phyloP scores from a whole-genome alignment of 306 rosid genomes.

The Mimosa pudica region DNA sequence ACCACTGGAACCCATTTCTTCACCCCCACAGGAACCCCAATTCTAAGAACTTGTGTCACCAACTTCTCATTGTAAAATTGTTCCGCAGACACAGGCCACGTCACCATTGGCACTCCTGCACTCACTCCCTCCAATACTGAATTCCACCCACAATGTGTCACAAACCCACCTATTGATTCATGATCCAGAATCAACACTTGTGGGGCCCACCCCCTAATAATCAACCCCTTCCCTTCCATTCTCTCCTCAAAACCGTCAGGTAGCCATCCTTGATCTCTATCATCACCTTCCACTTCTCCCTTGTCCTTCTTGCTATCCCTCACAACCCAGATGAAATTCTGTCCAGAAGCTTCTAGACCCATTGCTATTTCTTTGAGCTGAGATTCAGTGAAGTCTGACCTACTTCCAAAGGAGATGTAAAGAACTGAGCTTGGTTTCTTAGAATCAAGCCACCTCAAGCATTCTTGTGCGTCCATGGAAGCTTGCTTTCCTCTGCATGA shows the following conservation, averaged over 20 bases:
- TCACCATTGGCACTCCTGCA: constrained; percentile 46
- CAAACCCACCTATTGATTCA: constrained; percentile 45
- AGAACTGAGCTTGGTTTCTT: constrained; percentile 46
- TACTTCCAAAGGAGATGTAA: constrained; percentile 51
- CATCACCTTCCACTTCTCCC: background rate
- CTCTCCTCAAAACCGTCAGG: constrained; percentile 51
- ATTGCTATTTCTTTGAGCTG: constrained; percentile 53
- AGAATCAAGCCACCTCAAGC: constrained; percentile 50
- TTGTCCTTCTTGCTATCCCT: constrained; percentile 14
- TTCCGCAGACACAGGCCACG: constrained; percentile 47
- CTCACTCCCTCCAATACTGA: constrained; percentile 42
- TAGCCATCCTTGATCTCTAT: constrained; percentile 37
- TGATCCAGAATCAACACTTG: constrained; percentile 50
- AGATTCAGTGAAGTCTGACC: constrained; percentile 27
- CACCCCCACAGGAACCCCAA: constrained; percentile 47
- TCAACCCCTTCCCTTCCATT: constrained; percentile 40
- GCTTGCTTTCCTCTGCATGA: constrained; percentile 45
- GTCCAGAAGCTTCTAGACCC: constrained; percentile 50
- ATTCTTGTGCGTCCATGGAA: constrained; percentile 41
- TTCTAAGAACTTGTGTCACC: constrained; percentile 26
- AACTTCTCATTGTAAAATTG: constrained; percentile 53
- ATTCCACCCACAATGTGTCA: constrained; percentile 59
- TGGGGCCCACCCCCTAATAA: constrained; percentile 55
- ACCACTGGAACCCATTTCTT: background rate
- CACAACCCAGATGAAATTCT: constrained; percentile 51